phyloP scores from a whole-genome alignment of 2,329 filamentous ascomycete species.

The Hysterium pulicare region DNA sequence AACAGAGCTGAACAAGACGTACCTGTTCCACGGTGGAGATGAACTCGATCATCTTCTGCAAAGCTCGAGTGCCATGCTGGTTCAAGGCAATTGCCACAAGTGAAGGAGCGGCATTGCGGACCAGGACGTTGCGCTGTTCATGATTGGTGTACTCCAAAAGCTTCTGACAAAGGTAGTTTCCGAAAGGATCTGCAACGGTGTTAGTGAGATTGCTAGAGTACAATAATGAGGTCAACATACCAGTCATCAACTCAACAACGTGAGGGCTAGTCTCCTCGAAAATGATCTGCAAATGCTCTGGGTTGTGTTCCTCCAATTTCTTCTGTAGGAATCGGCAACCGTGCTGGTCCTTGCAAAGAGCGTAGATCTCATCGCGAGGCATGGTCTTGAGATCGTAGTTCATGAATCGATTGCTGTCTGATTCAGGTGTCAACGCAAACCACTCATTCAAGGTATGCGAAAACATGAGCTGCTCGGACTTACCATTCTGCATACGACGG shows the following conservation, averaged over 20 bases:
- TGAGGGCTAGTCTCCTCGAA: slow-evolving; percentile 91
- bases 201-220: slow-evolving; percentile 18
- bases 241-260: slow-evolving; percentile 94
- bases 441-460: background rate
- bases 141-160: slow-evolving; percentile 92
- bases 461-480: slow-evolving; percentile 50
- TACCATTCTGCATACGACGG: slow-evolving; percentile 70
- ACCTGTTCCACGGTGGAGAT: slow-evolving; percentile 78
- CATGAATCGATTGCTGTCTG: slow-evolving; percentile 67
- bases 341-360: slow-evolving; percentile 95
- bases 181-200: slow-evolving; percentile 71
- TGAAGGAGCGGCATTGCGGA: slow-evolving; percentile 81
- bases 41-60: slow-evolving; percentile 99
- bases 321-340: slow-evolving; percentile 96
- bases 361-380: slow-evolving; percentile 73
- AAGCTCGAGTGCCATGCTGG: slow-evolving; percentile 90
- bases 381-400: slow-evolving; percentile 80
- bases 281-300: slow-evolving; percentile 84
- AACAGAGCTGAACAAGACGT: background rate
- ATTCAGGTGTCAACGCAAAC: slow-evolving; percentile 13
- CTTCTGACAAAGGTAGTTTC: slow-evolving; percentile 99
- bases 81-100: slow-evolving; percentile 94
- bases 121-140: slow-evolving; percentile 87
- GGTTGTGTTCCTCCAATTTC: slow-evolving; percentile 86
- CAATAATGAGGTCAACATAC: slow-evolving; percentile 29